Conservation (phyloP, 306 rosid species). For the Corylus avellana region DNA sequence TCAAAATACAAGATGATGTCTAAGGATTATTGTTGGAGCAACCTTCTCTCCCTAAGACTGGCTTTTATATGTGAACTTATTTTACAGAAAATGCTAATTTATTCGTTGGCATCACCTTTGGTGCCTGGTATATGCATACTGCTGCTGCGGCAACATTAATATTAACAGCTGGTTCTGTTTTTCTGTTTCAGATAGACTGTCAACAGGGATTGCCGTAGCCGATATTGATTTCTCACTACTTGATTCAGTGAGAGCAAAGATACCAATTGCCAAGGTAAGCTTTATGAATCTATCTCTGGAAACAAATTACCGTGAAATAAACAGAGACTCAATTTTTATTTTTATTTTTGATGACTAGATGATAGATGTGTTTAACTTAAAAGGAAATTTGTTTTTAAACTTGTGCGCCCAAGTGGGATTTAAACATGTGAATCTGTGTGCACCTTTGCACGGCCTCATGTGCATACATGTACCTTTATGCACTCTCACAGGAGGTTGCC, state of each 20-base stretch:
- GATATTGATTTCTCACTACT: constrained; percentile 78
- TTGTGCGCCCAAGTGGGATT: neutral
- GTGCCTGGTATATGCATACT: neutral
- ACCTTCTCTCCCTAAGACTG: neutral
- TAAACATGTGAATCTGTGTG: neutral
- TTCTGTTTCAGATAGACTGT: constrained; percentile 62
- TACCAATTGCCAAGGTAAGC: constrained; percentile 82
- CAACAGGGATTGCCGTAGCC: constrained; percentile 82
- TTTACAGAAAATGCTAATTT: neutral
- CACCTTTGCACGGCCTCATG: neutral
- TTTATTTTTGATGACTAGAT: neutral
- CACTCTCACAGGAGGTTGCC: neutral
- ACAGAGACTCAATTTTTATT: neutral
- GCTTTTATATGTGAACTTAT: neutral
- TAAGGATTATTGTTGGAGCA: neutral
- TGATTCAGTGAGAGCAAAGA: constrained; percentile 75
- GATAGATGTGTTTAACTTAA: neutral
- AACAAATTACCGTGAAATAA: neutral
- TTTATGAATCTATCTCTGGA: neutral
- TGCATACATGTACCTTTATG: neutral
- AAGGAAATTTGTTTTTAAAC: neutral
- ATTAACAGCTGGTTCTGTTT: constrained; percentile 17
- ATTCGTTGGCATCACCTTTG: constrained; percentile 5
- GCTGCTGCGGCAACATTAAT: constrained; percentile 6
- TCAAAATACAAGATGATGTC: neutral